These are phyloP conservation scores for Daphne laureola DNA, from an alignment of 441 rosid genomes.

Conservation along the genomic window DNA sequence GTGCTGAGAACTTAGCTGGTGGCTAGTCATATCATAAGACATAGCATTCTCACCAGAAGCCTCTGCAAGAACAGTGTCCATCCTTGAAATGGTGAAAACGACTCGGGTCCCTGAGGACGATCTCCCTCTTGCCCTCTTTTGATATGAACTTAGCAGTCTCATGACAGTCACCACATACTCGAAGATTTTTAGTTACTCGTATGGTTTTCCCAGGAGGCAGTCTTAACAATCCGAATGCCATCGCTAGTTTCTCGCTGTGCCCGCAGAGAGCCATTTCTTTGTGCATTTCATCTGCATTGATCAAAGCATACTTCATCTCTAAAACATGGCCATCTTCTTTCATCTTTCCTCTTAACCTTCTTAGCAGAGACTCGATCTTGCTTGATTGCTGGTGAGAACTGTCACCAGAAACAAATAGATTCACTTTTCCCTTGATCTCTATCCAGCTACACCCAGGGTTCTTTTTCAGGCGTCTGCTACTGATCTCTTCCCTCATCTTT, in stretches of 20 bases:
- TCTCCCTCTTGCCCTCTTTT: constrained; percentile 36
- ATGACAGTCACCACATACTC: constrained; percentile 64
- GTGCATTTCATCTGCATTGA: constrained; percentile 40
- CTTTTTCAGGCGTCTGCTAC: constrained; percentile 33
- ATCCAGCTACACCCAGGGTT: constrained; percentile 77
- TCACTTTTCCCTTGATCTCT: constrained; percentile 45
- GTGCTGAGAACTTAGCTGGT: too few relatives aligned
- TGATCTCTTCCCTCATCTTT: constrained; percentile 38
- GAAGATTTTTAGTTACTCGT: constrained; percentile 48
- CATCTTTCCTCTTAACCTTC: constrained; percentile 41
- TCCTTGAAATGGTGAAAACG: constrained; percentile 69
- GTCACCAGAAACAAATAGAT: constrained; percentile 49
- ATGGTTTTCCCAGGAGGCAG: constrained; percentile 44
- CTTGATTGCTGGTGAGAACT: constrained; percentile 36
- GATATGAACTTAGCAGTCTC: constrained; percentile 73
- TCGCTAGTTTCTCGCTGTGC: constrained; percentile 68
- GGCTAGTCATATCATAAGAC: too few relatives aligned
- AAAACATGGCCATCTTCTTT: constrained; percentile 40
- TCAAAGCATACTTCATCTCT: constrained; percentile 36
- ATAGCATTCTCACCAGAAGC: constrained; percentile 43
- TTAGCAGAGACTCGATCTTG: constrained; percentile 38
- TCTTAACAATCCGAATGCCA: constrained; percentile 54
- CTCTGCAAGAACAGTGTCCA: constrained; percentile 70
- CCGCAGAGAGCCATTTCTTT: constrained; percentile 63
- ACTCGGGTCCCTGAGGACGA: constrained; percentile 54